phyloP scores from a whole-genome alignment of 1,284 basidiomycete species.

The Veloboletus limbatus region DNA sequence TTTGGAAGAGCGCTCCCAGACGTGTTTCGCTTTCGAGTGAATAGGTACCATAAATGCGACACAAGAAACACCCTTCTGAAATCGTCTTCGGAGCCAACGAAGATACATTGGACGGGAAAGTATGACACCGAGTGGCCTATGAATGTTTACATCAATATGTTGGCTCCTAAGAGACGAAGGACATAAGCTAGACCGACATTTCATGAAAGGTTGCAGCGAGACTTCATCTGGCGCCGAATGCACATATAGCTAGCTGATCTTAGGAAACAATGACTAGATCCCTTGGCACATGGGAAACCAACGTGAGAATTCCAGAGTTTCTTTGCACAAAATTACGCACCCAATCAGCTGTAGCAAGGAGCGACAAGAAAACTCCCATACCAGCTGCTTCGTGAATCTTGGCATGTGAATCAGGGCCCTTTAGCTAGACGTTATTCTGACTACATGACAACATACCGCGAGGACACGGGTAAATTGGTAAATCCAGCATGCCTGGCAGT shows the following conservation, averaged over 20 bases:
- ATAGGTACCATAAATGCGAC: background rate
- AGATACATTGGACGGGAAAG: background rate
- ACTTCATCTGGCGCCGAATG: background rate
- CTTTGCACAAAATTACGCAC: background rate
- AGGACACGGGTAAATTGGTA: too few relatives aligned
- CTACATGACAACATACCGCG: background rate
- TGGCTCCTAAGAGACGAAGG: background rate
- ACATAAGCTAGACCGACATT: background rate
- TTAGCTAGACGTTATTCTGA: background rate
- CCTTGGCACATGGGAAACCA: background rate
- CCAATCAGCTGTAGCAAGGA: background rate
- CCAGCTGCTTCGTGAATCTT: background rate
- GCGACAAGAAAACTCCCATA: background rate
- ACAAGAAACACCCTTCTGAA: too few relatives aligned
- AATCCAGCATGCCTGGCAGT: too few relatives aligned
- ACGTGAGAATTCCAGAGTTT: background rate
- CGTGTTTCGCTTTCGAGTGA: too few relatives aligned
- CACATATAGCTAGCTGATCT: background rate
- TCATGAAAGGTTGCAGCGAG: background rate
- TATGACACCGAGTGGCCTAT: background rate
- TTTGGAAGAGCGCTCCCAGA: too few relatives aligned
- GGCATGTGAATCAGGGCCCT: slow-evolving; percentile 4
- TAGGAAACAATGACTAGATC: background rate
- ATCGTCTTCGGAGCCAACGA: background rate
- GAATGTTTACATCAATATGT: background rate